phyloP scores from a whole-genome alignment of 75 land plant genomes.

The Pinus albicaulis region DNA sequence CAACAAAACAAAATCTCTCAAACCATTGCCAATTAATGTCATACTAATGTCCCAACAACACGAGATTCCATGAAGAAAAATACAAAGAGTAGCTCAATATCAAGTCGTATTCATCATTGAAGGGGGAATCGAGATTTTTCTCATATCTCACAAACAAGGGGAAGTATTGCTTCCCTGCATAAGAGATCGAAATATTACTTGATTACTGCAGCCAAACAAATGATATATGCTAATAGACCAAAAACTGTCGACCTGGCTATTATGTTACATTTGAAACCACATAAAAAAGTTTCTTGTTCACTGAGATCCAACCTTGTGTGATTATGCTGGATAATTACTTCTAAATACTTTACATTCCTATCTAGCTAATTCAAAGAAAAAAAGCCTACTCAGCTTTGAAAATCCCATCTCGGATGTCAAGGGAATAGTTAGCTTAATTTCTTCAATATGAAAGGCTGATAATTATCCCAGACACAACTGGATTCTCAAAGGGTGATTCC shows the following conservation, averaged over 20 bases:
- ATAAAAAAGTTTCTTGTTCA: conserved; percentile 4
- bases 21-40: no score
- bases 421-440: not conserved
- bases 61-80: no score
- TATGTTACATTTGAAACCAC: conserved; percentile 8
- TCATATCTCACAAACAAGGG: not conserved
- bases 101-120: no score
- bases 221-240: not conserved
- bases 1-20: no score
- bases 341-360: conserved; percentile 9
- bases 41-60: no score
- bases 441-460: not conserved
- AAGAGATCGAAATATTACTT: not conserved
- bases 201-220: not conserved
- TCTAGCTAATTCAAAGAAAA: conserved; percentile 5
- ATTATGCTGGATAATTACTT: conserved; percentile 1
- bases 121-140: no score
- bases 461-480: not conserved
- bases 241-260: not conserved
- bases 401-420: not conserved
- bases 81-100: no score
- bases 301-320: conserved; percentile 4
- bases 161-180: not conserved
- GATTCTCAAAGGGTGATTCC: not conserved
- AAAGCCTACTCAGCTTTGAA: conserved; percentile 3